These are phyloP conservation scores for Pseudisothecium myosuroides DNA, from an alignment of 225 moss, liverwort and hornwort genomes.

Conservation along the genomic window DNA sequence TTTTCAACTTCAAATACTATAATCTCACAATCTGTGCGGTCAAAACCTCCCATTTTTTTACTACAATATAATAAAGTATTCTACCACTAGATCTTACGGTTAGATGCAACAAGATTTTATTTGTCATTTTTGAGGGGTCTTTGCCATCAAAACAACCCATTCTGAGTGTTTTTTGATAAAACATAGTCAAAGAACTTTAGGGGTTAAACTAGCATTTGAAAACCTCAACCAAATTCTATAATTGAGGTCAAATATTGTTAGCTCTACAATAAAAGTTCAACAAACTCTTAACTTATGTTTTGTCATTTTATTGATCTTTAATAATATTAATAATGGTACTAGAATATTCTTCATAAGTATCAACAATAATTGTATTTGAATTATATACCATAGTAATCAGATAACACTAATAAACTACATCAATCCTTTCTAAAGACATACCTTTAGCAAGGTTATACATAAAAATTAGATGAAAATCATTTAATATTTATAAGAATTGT, in stretches of 20 bases:
- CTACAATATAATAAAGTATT: no score
- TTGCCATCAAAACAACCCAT: no score
- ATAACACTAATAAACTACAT: neutral
- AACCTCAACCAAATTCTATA: neutral
- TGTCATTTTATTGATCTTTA: neutral
- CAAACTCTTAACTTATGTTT: neutral
- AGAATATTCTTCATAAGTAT: neutral
- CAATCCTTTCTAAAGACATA: neutral
- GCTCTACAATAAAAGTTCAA: neutral
- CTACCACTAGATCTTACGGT: no score
- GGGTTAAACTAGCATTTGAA: neutral
- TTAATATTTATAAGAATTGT: neutral
- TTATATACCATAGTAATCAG: neutral
- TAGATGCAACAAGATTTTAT: no score
- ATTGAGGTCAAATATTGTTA: neutral
- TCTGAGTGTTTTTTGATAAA: no score
- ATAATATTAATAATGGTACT: no score
- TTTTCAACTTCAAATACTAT: no score
- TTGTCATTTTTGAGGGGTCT: no score
- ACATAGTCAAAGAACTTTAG: no score
- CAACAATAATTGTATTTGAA: neutral
- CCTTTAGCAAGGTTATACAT: neutral
- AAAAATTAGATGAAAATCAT: neutral
- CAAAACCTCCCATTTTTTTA: no score
- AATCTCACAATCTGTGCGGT: no score